phyloP scores from a whole-genome alignment of 768 basidiomycete species.

The Tephrocybe sp. region DNA sequence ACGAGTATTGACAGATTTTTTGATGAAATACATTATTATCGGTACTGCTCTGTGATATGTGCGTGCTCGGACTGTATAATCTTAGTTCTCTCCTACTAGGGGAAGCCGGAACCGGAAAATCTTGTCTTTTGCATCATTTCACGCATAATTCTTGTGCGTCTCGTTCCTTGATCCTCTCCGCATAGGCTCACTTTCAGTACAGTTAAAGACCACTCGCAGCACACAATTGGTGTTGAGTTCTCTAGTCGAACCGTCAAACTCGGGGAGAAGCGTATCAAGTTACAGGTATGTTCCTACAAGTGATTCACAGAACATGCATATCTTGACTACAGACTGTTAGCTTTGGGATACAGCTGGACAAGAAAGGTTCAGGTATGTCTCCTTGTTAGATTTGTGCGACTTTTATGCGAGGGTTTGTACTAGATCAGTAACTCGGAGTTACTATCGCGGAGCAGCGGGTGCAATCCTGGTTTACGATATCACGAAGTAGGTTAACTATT shows the following conservation, averaged over 20 bases:
- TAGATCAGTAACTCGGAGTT: constrained; percentile 91
- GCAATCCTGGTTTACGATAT: constrained; percentile 94
- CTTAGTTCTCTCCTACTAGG: constrained; percentile 45
- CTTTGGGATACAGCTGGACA: constrained; percentile 98
- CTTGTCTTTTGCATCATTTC: constrained; percentile 94
- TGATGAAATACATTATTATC: constrained; percentile 98
- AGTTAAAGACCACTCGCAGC: constrained; percentile 97
- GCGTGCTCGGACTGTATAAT: constrained; percentile 10
- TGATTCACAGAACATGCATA: neutral
- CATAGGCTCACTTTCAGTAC: constrained; percentile 10
- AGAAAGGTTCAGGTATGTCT: constrained; percentile 79
- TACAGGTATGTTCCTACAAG: constrained; percentile 64
- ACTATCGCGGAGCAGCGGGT: constrained; percentile 93
- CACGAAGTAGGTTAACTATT: constrained; percentile 60
- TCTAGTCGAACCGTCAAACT: constrained; percentile 91
- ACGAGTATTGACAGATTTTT: constrained; percentile 68
- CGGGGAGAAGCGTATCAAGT: constrained; percentile 92
- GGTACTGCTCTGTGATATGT: constrained; percentile 55
- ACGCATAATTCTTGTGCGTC: constrained; percentile 91
- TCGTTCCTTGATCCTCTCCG: neutral
- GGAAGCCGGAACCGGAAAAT: constrained; percentile 97
- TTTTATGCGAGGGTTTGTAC: constrained; percentile 11
- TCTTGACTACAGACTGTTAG: constrained; percentile 39
- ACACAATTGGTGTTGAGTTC: constrained; percentile 99
- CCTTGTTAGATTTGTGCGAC: neutral